These are phyloP conservation scores for Pistacia atlantica DNA, from an alignment of 345 rosid genomes.

Conservation along the genomic window DNA sequence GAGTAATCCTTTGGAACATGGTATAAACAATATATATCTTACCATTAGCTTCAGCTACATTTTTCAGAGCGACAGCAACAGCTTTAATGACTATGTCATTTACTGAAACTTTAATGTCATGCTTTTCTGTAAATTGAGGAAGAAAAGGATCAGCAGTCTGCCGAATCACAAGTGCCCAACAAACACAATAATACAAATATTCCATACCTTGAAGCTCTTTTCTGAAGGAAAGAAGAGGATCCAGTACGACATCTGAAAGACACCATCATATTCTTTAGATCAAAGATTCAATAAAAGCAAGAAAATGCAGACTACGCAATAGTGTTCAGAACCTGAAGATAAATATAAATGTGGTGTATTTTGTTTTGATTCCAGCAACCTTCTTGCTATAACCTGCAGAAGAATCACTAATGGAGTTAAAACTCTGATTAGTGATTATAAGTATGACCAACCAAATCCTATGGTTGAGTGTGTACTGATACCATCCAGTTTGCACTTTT, in stretches of 20 bases:
- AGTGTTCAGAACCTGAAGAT: slow-evolving; percentile 60
- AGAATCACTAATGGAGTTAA: background rate
- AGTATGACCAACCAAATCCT: background rate
- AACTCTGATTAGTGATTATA: background rate
- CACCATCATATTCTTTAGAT: slow-evolving; percentile 29
- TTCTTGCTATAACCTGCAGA: slow-evolving; percentile 82
- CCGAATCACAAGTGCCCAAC: slow-evolving; percentile 10
- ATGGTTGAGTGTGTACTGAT: background rate
- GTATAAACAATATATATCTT: slow-evolving; percentile 30
- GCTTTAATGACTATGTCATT: slow-evolving; percentile 96
- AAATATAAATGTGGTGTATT: slow-evolving; percentile 85
- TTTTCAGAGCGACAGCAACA: slow-evolving; percentile 80
- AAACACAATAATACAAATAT: slow-evolving; percentile 15
- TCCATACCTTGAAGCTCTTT: slow-evolving; percentile 84
- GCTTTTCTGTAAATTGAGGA: slow-evolving; percentile 61
- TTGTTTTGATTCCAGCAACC: slow-evolving; percentile 97
- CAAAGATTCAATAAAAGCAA: slow-evolving; percentile 20
- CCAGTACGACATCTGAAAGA: slow-evolving; percentile 83
- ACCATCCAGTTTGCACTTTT: background rate
- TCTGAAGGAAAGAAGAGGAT: slow-evolving; percentile 92
- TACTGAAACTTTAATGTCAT: slow-evolving; percentile 88
- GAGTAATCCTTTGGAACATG: slow-evolving; percentile 12
- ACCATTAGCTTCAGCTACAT: slow-evolving; percentile 93
- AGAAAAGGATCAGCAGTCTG: slow-evolving; percentile 27
- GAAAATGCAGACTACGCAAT: slow-evolving; percentile 17